Evolutionary conservation across 2,329 filamentous ascomycete genomes (phyloP).

Genomic region (Proliferodiscus dingleyae): DNA sequence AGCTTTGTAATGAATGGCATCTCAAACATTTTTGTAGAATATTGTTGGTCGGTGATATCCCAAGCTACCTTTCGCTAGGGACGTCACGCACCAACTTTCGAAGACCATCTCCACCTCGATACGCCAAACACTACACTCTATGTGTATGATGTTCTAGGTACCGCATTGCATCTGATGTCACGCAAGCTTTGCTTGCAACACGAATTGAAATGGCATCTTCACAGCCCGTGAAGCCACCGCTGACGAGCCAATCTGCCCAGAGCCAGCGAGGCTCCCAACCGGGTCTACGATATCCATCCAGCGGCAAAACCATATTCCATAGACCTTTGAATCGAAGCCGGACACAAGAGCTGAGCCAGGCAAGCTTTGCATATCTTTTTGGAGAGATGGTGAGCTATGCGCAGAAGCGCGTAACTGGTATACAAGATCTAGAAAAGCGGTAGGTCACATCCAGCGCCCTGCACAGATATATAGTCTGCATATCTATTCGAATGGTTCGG

Average conservation of each 20-base stretch:
- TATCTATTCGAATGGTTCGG: not conserved
- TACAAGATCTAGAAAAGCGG: slow-evolving; percentile 90
- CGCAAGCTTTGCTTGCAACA: slow-evolving; percentile 6
- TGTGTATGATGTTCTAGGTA: slow-evolving; percentile 4
- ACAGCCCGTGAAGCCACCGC: slow-evolving; percentile 27
- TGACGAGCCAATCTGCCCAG: slow-evolving; percentile 21
- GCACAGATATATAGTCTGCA: not conserved
- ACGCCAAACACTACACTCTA: slow-evolving; percentile 7
- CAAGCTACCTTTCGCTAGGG: slow-evolving; percentile 6
- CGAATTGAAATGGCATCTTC: slow-evolving; percentile 30
- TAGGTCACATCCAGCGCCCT: slow-evolving; percentile 35
- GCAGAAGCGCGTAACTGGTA: slow-evolving; percentile 82
- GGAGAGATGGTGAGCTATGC: slow-evolving; percentile 96
- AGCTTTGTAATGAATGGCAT: not conserved
- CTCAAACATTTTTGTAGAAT: not conserved
- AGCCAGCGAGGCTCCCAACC: slow-evolving; percentile 34
- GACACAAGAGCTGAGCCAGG: slow-evolving; percentile 82
- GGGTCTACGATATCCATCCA: slow-evolving; percentile 82
- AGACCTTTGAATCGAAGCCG: slow-evolving; percentile 86
- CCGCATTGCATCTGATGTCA: slow-evolving; percentile 10
- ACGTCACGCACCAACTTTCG: slow-evolving; percentile 1
- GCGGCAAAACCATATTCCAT: slow-evolving; percentile 97
- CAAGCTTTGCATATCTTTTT: slow-evolving; percentile 94
- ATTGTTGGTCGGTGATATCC: not conserved
- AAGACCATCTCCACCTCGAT: slow-evolving; percentile 1